phyloP scores from a whole-genome alignment of 805 yeast genomes.

The Candida corydali region DNA sequence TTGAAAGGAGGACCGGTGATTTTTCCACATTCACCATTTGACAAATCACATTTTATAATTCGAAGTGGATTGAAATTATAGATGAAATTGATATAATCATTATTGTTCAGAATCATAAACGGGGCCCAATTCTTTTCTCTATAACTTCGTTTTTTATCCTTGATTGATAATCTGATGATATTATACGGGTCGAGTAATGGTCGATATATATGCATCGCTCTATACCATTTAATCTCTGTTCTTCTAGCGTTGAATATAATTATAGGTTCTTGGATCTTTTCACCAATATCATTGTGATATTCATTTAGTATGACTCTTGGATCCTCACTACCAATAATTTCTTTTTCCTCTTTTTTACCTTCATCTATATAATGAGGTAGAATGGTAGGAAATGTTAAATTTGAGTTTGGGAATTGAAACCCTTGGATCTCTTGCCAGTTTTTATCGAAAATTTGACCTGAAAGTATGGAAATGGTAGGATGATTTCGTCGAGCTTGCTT shows the following conservation, averaged over 20 bases:
- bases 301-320: conserved; percentile 14
- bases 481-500: conserved; percentile 16
- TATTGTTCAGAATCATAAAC: conserved; percentile 16
- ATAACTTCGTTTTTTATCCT: conserved; percentile 7
- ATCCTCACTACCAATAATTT: conserved; percentile 14
- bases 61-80: conserved; percentile 28
- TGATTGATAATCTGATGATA: conserved; percentile 14
- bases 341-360: conserved; percentile 2
- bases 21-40: conserved; percentile 15
- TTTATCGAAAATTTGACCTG: conserved; percentile 17
- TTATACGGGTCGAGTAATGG: conserved; percentile 13
- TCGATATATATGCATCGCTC: conserved; percentile 19
- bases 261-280: conserved; percentile 17
- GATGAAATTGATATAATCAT: conserved; percentile 23
- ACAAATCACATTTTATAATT: conserved; percentile 14
- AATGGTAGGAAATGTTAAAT: conserved; percentile 10
- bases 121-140: conserved; percentile 41
- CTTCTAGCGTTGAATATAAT: conserved; percentile 18
- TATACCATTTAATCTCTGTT: conserved; percentile 12
- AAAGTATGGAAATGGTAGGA: conserved; percentile 22
- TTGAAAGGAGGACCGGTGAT: conserved; percentile 13
- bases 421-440: conserved; percentile 17
- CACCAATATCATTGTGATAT: conserved; percentile 7
- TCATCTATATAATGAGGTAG: conserved; percentile 10
- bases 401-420: conserved; percentile 8